Base-by-base conservation (phyloP, 2,329 filamentous ascomycete genomes). In the Corniculantispora saksenae region DNA sequence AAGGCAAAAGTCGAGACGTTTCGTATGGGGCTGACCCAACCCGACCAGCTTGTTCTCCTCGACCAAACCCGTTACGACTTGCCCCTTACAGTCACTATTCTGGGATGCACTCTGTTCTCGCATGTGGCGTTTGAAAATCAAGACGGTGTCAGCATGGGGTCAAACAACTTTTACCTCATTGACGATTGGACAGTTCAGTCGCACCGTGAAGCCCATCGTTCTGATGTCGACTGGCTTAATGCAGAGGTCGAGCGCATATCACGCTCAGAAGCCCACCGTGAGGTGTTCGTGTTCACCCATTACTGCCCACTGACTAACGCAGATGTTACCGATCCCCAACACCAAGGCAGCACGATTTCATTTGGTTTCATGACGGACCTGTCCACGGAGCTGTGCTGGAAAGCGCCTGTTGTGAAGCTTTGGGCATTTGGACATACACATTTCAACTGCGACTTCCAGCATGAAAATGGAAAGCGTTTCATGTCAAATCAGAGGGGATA, bases 341-440 rank as follows among this genome's bases (percentile, higher is more conserved):
- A 56, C 76, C 80, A 66, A 51, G 55, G 1, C 21, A 67, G 72
- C 1, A 19, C 47, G 3, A 54, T 61, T 43, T 27, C 47, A 19
- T 53, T 32, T 43, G 79, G 73, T 3, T 83, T 83, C 67, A 72
- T 76, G 23, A 82, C 80, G 3, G 77, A 83, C 68, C 68, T 83
- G 53, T 72, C 68, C 0, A 64, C 45, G 1, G 73, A 82, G 58
- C 32, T 63, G 15, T 82, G 80, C 62, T 82, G 77, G 77, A 73
- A 61, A 38, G 76, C 71, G 62, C 66, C 64, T 1, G 71, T 66
- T 4, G 80, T 83, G 5, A 73, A 71, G 43, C 25, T 81, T 3
- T 83, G 81, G 81, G 81, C 77, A 2, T 83, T 82, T 72, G 80
- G 81, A 2, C 81, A 84, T 68, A 83, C 81, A 15, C 81, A 83